Evolutionary conservation across 345 rosid genomes (phyloP).

Genomic region (Gossypium stocksii): DNA sequence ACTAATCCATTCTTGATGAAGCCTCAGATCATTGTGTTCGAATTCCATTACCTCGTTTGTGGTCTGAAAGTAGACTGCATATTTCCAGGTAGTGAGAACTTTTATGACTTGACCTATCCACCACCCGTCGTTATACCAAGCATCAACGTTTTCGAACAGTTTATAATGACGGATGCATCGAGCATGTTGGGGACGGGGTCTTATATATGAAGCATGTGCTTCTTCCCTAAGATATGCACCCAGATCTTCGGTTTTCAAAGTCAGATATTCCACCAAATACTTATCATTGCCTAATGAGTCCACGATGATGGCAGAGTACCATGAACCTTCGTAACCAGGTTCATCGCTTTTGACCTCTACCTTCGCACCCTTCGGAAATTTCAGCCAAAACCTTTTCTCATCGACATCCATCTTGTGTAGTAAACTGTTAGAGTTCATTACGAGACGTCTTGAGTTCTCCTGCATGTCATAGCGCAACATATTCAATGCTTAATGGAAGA

Average conservation of each 20-base stretch:
- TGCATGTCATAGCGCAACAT: neutral
- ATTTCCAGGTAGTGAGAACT: slow-evolving; percentile 29
- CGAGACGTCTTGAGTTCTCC: neutral
- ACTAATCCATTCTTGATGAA: slow-evolving; percentile 48
- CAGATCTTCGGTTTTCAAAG: slow-evolving; percentile 43
- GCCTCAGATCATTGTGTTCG: slow-evolving; percentile 36
- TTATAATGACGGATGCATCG: slow-evolving; percentile 21
- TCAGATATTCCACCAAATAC: slow-evolving; percentile 50
- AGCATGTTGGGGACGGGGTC: slow-evolving; percentile 49
- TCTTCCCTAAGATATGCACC: slow-evolving; percentile 42
- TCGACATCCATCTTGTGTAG: neutral
- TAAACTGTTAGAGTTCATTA: neutral
- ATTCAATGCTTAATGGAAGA: neutral
- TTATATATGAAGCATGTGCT: slow-evolving; percentile 23
- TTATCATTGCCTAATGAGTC: slow-evolving; percentile 32
- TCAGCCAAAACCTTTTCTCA: neutral
- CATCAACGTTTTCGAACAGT: slow-evolving; percentile 47
- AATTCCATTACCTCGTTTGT: slow-evolving; percentile 34
- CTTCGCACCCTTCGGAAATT: slow-evolving; percentile 21
- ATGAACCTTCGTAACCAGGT: slow-evolving; percentile 52
- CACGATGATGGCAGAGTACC: slow-evolving; percentile 47
- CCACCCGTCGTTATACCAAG: slow-evolving; percentile 58
- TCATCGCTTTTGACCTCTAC: slow-evolving; percentile 62
- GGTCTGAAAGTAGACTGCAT: slow-evolving; percentile 34
- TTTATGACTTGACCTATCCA: slow-evolving; percentile 48